These are phyloP conservation scores for Cladosporium sp. DNA, from an alignment of 2,329 filamentous ascomycete genomes.

Conservation along the genomic window DNA sequence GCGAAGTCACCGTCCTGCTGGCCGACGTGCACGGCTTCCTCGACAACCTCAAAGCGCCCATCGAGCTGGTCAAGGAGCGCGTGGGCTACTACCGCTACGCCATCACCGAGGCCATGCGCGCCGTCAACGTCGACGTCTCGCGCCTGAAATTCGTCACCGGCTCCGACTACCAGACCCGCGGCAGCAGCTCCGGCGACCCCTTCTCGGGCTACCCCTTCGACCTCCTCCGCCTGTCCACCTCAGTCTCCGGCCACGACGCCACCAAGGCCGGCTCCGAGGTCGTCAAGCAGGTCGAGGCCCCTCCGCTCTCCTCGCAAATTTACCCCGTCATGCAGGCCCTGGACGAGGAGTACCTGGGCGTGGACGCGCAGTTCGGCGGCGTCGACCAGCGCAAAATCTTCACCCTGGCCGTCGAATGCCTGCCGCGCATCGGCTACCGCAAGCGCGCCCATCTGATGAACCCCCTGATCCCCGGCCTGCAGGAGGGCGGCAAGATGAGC, in stretches of 20 bases:
- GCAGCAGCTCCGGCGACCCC: slow-evolving; percentile 54
- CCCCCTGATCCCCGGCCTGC: slow-evolving; percentile 82
- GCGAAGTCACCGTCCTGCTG: slow-evolving; percentile 52
- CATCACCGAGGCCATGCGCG: slow-evolving; percentile 70
- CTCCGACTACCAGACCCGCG: slow-evolving; percentile 50
- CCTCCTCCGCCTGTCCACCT: slow-evolving; percentile 68
- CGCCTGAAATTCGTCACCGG: slow-evolving; percentile 81
- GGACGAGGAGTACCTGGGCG: slow-evolving; percentile 83
- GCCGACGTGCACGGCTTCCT: slow-evolving; percentile 64
- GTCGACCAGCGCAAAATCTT: slow-evolving; percentile 87
- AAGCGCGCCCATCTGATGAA: slow-evolving; percentile 73
- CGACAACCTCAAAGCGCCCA: slow-evolving; percentile 56
- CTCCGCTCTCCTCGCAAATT: slow-evolving; percentile 67
- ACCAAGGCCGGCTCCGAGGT: slow-evolving; percentile 90
- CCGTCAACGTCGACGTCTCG: slow-evolving; percentile 74
- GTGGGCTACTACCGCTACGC: slow-evolving; percentile 77
- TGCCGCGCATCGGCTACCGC: slow-evolving; percentile 82
- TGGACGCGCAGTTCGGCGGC: slow-evolving; percentile 85
- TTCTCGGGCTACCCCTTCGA: slow-evolving; percentile 77
- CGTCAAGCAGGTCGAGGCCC: slow-evolving; percentile 84
- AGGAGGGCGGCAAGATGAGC: slow-evolving; percentile 74
- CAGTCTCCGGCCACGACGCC: slow-evolving; percentile 74
- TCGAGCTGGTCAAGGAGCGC: slow-evolving; percentile 79
- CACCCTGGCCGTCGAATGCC: slow-evolving; percentile 74
- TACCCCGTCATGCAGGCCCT: slow-evolving; percentile 88